Base-by-base conservation (phyloP, 768 basidiomycete species). In the Myochromella boudieri region DNA sequence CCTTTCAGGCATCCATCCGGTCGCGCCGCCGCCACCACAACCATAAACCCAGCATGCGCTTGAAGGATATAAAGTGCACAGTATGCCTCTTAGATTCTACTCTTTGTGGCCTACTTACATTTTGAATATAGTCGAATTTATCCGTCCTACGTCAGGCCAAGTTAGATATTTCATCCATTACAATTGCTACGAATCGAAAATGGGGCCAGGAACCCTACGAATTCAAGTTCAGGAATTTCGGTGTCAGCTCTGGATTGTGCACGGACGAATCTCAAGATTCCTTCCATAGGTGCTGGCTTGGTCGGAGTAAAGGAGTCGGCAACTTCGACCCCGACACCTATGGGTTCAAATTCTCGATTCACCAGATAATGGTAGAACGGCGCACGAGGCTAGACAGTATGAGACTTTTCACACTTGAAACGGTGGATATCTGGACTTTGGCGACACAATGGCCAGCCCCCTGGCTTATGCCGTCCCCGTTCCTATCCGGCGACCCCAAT, bases 401-500 rank as follows among this genome's bases (percentile, higher is more conserved):
- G 49, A 71, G 69, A n/a, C 55, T 85, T 11, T 54, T 76, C 27
- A 69, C 66, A 12, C 49, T 83, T 12, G 72, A 73, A 18, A 60
- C 65, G 4, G 44, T 75, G 12, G 53, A 68, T 26, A 50, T 78
- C 20, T 63, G 74, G 38, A 59, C 68, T 1, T 62, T 85, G 18
- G 62, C 72, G 17, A 75, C 75, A 2, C 80, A 82, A 60, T 89
- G 84, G 85, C 81, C 84, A 7, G 61, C 74, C 32, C 77, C 76
- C n/a, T 77, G 77, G 69, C 62, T 84, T 24, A 63, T 64, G 25
- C 62, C 72, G 2, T 68, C 75, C 17, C 66, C 74, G 0, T 80
- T 83, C 54, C 60, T 84, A 34, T 51, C 65, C 10, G 80, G 77
- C 18, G 84, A 85, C 56, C 76, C 81, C 7, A 83, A 82, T 57